Percentiles rank a stretch among this genome's conserved stretches.
Conservation (phyloP, 2,329 filamentous ascomycete genomes). For the Calonectria henricotiae region DNA sequence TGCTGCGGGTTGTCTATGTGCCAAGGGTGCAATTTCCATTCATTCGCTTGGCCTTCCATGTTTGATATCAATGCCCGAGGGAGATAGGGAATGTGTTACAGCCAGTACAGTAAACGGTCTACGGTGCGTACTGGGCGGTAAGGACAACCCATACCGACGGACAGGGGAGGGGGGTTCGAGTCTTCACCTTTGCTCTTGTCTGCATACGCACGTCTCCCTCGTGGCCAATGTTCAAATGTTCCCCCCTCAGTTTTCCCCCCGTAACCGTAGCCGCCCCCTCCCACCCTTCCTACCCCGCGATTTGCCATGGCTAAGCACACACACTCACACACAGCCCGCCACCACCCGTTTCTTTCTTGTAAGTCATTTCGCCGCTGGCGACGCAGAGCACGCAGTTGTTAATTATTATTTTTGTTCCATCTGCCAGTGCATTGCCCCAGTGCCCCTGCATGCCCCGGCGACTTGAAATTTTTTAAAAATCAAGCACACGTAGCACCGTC, state of each 20-base stretch:
- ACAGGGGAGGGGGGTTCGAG: neutral
- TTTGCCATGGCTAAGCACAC: constrained; percentile 39
- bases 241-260: constrained; percentile 29
- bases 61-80: constrained; percentile 21
- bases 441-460: neutral
- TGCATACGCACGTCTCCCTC: constrained; percentile 32
- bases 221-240: constrained; percentile 37
- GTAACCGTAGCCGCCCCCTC: constrained; percentile 31
- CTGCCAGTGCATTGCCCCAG: constrained; percentile 25
- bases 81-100: neutral
- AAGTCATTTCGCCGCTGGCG: constrained; percentile 27
- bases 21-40: constrained; percentile 9
- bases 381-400: constrained; percentile 20
- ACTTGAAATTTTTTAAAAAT: constrained; percentile 25
- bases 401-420: constrained; percentile 27
- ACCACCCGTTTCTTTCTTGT: constrained; percentile 33
- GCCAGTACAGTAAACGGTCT: constrained; percentile 3
- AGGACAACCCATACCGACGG: constrained; percentile 6
- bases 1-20: constrained; percentile 18
- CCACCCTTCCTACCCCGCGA: constrained; percentile 48
- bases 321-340: constrained; percentile 32
- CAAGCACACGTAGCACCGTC: constrained; percentile 9
- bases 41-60: constrained; percentile 24
- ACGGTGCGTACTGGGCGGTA: constrained; percentile 33
- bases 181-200: constrained; percentile 20